These are phyloP conservation scores for Colletotrichum tropicicola DNA, from an alignment of 2,329 filamentous ascomycete species.

Conservation along the genomic window DNA sequence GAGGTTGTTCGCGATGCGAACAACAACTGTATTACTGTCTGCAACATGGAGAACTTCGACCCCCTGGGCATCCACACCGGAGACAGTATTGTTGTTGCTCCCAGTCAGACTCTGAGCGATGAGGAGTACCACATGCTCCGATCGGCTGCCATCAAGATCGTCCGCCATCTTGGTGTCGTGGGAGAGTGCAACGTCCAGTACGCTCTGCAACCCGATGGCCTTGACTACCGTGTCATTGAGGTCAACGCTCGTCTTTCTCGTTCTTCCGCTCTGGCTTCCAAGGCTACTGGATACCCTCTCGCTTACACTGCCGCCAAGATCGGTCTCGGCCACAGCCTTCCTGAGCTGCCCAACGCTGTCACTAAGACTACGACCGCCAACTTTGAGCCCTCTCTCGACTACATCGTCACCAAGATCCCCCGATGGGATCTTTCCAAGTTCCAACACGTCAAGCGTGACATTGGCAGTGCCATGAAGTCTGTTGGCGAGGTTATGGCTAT, in stretches of 20 bases:
- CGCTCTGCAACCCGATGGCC: constrained; percentile 92
- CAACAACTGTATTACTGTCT: constrained; percentile 79
- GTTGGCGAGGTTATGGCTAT: constrained; percentile 99
- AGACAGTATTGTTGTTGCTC: constrained; percentile 98
- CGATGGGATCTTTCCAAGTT: constrained; percentile 99
- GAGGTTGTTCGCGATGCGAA: constrained; percentile 96
- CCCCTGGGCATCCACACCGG: constrained; percentile 97
- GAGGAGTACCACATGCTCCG: constrained; percentile 99
- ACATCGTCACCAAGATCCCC: constrained; percentile 98
- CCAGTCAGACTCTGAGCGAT: constrained; percentile 95
- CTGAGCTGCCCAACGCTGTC: constrained; percentile 95
- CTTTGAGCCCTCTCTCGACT: constrained; percentile 97
- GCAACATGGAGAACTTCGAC: constrained; percentile 83
- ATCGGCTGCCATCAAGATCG: constrained; percentile 96
- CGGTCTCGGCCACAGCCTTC: constrained; percentile 92
- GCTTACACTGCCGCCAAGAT: constrained; percentile 99
- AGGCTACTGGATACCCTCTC: constrained; percentile 96
- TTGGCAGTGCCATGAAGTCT: constrained; percentile 98
- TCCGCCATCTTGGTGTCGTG: constrained; percentile 94
- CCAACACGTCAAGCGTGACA: constrained; percentile 97
- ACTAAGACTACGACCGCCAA: constrained; percentile 99
- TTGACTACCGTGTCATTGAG: constrained; percentile 98
- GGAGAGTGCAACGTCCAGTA: constrained; percentile 94
- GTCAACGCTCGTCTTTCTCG: constrained; percentile 98
- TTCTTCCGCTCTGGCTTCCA: constrained; percentile 95